Conservation (phyloP, 768 basidiomycete species). For the Galerina sulciceps region DNA sequence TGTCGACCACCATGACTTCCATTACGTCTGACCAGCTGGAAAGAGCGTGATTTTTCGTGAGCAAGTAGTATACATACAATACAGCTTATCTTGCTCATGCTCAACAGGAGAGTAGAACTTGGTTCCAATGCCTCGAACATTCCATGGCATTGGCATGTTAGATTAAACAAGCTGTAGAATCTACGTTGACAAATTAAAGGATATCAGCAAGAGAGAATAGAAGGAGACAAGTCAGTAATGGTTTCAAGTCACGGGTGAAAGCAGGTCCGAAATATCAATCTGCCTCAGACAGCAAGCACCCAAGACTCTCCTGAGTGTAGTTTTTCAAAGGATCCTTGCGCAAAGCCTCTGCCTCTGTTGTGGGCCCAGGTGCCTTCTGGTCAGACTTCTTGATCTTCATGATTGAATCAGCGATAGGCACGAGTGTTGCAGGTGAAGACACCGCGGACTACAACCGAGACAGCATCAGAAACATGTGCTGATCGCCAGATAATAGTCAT, state of each 20-base stretch:
- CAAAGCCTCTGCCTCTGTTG: conserved; percentile 77
- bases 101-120: background rate
- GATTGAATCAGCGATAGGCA: conserved; percentile 53
- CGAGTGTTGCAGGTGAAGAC: conserved; percentile 33
- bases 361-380: conserved; percentile 42
- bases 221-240: conserved; percentile 3
- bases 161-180: conserved; percentile 17
- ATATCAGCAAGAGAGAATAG: conserved; percentile 12
- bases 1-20: conserved; percentile 8
- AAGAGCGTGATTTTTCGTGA: background rate
- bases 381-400: conserved; percentile 67
- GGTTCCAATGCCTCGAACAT: conserved; percentile 5
- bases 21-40: conserved; percentile 17
- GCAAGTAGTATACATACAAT: background rate
- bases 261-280: background rate
- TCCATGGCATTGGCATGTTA: background rate
- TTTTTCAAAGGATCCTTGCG: conserved; percentile 84
- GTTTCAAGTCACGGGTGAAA: background rate
- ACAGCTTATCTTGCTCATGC: background rate
- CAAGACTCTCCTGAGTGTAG: conserved; percentile 37
- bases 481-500: conserved; percentile 8
- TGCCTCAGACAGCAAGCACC: conserved; percentile 4
- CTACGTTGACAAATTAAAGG: conserved; percentile 23
- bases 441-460: conserved; percentile 22
- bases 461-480: background rate